Base-by-base conservation (phyloP, 495 filamentous ascomycete species). In the Trichocladium antarcticum region DNA sequence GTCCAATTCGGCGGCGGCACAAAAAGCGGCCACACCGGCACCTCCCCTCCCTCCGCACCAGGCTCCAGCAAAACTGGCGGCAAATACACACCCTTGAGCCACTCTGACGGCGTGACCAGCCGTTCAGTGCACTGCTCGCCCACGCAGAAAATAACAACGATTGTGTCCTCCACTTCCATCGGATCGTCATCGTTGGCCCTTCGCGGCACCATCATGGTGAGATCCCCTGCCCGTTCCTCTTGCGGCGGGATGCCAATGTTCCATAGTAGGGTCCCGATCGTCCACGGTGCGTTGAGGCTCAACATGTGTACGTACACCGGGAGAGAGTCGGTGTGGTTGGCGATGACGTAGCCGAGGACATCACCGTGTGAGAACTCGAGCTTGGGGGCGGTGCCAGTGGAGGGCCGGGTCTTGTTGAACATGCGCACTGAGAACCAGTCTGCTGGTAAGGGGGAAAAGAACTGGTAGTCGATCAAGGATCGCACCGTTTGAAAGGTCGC, bases 261-360 rank as follows among this genome's bases (percentile, higher is more conserved):
- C 54, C 54, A 57, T 1, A 53, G 42, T 37, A 53, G 22, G 5
- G 37, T 46, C 0, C 46, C 46, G 9, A 57, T 34, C 0, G 50
- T 53, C 54, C 54, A 57, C 6, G 54, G 53, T 2, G 54, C 46
- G 20, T 57, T 57, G 28, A 57, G 54, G 28, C 54, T 53, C 14
- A 57, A 14, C 50, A 57, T 50, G 37, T 57, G 45, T 0, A 53
- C 50, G 22, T 50, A 38, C 0, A 46, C 50, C 5, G 54, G 47
- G 12, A 24, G 21, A 10, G 1, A 14, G 10, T 37, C n/a, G 1
- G 41, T 44, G 21, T 28, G 27, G 42, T 50, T 53, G 20, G 45
- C 42, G 2, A 57, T 21, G 6, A 44, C 38, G 37, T 53, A 57
- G 16, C 36, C 35, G 29, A 57, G 21, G 0, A 8, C 37, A 3